A percentile compares a stretch with the other conserved stretches of the same genome.
These are phyloP conservation scores for Ustilago tritici DNA, from an alignment of 1,284 basidiomycete species.

Conservation along the genomic window DNA sequence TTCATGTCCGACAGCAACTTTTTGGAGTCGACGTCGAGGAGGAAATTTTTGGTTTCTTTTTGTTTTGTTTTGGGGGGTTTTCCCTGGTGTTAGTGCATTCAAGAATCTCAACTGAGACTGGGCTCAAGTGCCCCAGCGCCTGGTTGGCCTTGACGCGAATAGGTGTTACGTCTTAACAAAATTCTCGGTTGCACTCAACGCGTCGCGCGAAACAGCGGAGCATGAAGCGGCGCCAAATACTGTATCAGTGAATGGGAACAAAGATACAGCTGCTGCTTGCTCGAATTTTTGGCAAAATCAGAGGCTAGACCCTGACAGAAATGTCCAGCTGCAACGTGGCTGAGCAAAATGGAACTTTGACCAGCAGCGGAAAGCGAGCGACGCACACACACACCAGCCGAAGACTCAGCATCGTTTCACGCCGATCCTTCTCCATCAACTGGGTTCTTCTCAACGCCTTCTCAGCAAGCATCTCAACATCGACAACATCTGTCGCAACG, in stretches of 20 bases:
- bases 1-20: background rate
- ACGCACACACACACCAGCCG: background rate
- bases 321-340: background rate
- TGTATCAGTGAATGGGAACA: background rate
- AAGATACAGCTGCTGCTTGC: background rate
- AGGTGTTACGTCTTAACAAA: background rate
- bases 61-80: too few relatives aligned
- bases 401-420: background rate
- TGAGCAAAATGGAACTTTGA: constrained; percentile 22
- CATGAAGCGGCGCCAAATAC: too few relatives aligned
- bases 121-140: constrained; percentile 9
- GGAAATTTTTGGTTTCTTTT: constrained; percentile 7
- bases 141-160: background rate
- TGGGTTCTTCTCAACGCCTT: background rate
- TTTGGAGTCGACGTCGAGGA: constrained; percentile 5
- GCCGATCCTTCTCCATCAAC: background rate
- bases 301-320: constrained; percentile 2
- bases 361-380: background rate
- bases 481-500: background rate
- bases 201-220: constrained; percentile 30
- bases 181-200: constrained; percentile 29
- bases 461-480: background rate
- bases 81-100: background rate
- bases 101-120: constrained; percentile 8
- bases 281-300: background rate